Percentiles rank a stretch among this genome's conserved stretches.
phyloP scores from a whole-genome alignment of 768 basidiomycete genomes.

The Suillus variegatus region DNA sequence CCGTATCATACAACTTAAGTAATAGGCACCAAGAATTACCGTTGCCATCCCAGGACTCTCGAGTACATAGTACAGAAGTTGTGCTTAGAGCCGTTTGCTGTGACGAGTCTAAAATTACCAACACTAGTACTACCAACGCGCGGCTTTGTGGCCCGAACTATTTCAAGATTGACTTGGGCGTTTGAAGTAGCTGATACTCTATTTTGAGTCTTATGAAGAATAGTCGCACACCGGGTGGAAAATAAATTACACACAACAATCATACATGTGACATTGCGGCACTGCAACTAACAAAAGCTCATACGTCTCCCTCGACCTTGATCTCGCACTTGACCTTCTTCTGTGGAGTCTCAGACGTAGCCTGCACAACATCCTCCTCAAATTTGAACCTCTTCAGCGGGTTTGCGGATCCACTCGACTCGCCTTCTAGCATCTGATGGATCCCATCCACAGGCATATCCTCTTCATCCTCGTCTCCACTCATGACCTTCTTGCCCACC shows the following conservation, averaged over 20 bases:
- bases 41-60: too few species aligned
- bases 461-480: constrained; percentile 6
- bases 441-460: constrained; percentile 5
- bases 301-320: constrained; percentile 12
- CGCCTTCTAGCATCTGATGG: constrained; percentile 8
- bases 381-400: constrained; percentile 16
- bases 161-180: not conserved
- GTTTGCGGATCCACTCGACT: constrained; percentile 5
- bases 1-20: too few species aligned
- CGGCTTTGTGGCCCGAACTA: too few species aligned
- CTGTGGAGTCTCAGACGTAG: constrained; percentile 22
- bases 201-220: not conserved
- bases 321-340: constrained; percentile 28
- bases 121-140: too few species aligned
- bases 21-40: too few species aligned
- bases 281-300: not conserved
- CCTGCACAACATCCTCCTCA: constrained; percentile 32
- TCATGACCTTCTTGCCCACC: constrained; percentile 14
- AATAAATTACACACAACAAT: not conserved
- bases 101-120: too few species aligned
- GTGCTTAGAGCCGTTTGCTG: too few species aligned
- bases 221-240: not conserved
- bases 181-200: not conserved
- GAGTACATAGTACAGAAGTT: too few species aligned
- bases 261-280: not conserved